Evolutionary conservation across 495 filamentous ascomycete species (phyloP).

Genomic region (Penicillium alfredii): DNA sequence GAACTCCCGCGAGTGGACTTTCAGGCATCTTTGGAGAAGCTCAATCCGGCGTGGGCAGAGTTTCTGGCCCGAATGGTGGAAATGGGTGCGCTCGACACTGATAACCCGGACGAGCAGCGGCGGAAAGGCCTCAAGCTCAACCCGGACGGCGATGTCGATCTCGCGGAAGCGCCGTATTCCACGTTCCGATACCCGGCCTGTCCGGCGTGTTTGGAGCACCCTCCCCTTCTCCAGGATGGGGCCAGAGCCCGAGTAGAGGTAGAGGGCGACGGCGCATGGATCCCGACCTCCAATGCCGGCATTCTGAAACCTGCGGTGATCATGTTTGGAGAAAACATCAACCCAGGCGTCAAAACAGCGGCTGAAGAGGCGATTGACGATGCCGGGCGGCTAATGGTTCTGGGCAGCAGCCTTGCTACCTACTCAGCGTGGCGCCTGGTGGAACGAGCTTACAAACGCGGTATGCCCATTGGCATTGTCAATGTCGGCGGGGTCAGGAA

Average conservation of each 20-base stretch:
- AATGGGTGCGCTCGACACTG: slow-evolving; percentile 68
- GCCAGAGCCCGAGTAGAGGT: slow-evolving; percentile 54
- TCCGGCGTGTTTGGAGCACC: slow-evolving; percentile 65
- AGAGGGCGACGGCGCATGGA: slow-evolving; percentile 78
- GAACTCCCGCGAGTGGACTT: slow-evolving; percentile 64
- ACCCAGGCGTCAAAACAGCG: slow-evolving; percentile 55
- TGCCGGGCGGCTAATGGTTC: slow-evolving; percentile 65
- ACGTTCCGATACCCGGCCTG: slow-evolving; percentile 91
- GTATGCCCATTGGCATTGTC: slow-evolving; percentile 78
- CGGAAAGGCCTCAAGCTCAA: slow-evolving; percentile 73
- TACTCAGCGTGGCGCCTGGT: slow-evolving; percentile 91
- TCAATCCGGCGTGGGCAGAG: slow-evolving; percentile 83
- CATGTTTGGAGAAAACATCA: slow-evolving; percentile 93
- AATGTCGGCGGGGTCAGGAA: slow-evolving; percentile 81
- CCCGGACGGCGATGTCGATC: slow-evolving; percentile 89
- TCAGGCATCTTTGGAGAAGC: slow-evolving; percentile 63
- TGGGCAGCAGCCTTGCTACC: slow-evolving; percentile 87
- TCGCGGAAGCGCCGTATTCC: slow-evolving; percentile 80
- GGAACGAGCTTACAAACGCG: slow-evolving; percentile 70
- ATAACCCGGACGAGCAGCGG: slow-evolving; percentile 64
- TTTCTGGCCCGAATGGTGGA: slow-evolving; percentile 67
- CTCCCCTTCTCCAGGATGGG: slow-evolving; percentile 56
- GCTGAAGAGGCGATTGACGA: slow-evolving; percentile 76
- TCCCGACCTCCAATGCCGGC: slow-evolving; percentile 59
- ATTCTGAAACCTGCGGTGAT: slow-evolving; percentile 86